Percentiles rank a stretch among this genome's conserved stretches.
These are phyloP conservation scores for Pleurotus pulmonarius DNA, from an alignment of 768 basidiomycete genomes.

Conservation along the genomic window DNA sequence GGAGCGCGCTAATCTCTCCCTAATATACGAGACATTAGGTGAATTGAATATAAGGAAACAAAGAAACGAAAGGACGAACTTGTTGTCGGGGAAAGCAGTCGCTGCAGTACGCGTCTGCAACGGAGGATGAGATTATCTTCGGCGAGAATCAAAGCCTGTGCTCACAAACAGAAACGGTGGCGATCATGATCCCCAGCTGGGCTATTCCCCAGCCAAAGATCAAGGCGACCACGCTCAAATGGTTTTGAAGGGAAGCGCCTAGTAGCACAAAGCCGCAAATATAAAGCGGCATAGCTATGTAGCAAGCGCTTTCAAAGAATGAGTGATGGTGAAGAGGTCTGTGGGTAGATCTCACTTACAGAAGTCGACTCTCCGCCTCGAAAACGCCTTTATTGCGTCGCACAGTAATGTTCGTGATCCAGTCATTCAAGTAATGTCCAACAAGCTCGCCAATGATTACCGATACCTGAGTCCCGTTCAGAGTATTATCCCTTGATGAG, in stretches of 20 bases:
- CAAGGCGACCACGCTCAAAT: constrained; percentile 40
- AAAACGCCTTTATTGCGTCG: constrained; percentile 35
- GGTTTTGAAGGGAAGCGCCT: constrained; percentile 46
- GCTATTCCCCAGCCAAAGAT: constrained; percentile 65
- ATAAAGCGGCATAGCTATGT: constrained; percentile 49
- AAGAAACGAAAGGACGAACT: constrained; percentile 17
- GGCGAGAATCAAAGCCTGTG: constrained; percentile 14
- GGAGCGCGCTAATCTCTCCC: constrained; percentile 61
- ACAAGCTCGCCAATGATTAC: constrained; percentile 34
- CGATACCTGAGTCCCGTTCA: constrained; percentile 20
- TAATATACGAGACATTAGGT: constrained; percentile 14
- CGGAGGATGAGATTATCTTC: neutral
- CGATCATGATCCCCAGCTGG: constrained; percentile 52
- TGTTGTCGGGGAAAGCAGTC: constrained; percentile 45
- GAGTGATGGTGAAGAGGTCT: neutral
- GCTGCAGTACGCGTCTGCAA: constrained; percentile 35
- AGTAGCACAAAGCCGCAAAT: constrained; percentile 50
- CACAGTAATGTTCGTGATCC: constrained; percentile 27
- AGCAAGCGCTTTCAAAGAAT: constrained; percentile 39
- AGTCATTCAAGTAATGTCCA: constrained; percentile 36
- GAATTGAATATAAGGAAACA: neutral
- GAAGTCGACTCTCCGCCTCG: constrained; percentile 43
- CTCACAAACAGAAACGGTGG: constrained; percentile 58
- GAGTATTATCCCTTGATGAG: neutral
- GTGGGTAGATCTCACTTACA: constrained; percentile 25